A percentile compares a stretch with the other conserved stretches of the same genome.
Conservation (phyloP, 345 rosid genomes). For the Pistacia atlantica region DNA sequence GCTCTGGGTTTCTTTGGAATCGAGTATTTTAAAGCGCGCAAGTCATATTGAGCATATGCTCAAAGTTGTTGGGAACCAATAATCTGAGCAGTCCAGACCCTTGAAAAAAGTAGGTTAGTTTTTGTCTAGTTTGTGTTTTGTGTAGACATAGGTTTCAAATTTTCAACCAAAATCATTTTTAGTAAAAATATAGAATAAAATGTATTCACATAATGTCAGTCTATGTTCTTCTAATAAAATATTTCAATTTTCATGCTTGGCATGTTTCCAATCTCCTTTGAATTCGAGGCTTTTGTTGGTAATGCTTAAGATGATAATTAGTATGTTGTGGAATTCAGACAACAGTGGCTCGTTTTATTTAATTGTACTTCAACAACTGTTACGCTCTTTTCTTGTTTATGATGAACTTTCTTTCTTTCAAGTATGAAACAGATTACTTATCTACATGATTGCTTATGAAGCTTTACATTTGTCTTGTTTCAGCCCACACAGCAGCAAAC, state of each 20-base stretch:
- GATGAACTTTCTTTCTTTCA: background rate
- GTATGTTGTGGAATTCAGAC: background rate
- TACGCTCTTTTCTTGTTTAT: background rate
- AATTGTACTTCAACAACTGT: background rate
- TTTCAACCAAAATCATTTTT: background rate
- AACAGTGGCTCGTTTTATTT: background rate
- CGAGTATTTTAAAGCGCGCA: background rate
- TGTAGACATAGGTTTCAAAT: background rate
- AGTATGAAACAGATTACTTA: background rate
- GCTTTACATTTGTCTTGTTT: constrained; percentile 2
- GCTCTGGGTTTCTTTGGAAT: background rate
- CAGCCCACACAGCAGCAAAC: constrained; percentile 99
- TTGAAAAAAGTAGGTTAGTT: background rate
- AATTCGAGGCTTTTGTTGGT: constrained; percentile 1
- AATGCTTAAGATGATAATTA: background rate
- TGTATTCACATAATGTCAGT: background rate
- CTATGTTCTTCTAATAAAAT: background rate
- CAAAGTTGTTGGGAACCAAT: background rate
- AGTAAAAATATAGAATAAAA: background rate
- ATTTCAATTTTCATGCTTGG: background rate
- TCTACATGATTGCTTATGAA: background rate
- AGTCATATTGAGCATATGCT: background rate
- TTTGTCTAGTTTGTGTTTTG: background rate
- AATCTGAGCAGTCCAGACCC: background rate
- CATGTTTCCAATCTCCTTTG: background rate